Evolutionary conservation across 2,329 filamentous ascomycete genomes (phyloP), one percentile per base, ranked within the genome.

Genomic region (Bisporella sp.): DNA sequence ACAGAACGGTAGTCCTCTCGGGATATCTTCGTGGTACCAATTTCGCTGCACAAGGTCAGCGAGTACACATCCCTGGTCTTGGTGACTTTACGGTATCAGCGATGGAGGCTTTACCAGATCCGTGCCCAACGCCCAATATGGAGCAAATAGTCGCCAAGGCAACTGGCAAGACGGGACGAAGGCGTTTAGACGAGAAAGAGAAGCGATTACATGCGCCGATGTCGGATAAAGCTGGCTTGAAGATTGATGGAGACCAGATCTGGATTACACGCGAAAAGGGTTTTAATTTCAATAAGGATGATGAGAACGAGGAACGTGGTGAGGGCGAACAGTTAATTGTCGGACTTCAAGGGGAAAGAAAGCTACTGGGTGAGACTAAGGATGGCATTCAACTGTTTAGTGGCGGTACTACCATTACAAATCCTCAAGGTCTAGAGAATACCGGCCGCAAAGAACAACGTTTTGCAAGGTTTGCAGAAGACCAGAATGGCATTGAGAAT

Each of bases 121-220:
- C 93, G 30, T 99, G 93, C 66, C 93, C 93, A 1, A 99, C 93
- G 0, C 93, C 93, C 1, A 85, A 82, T 49, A 90, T 95, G 76
- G 87, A 96, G 62, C 88, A 93, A 68, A 89, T 88, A 5, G 72
- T 91, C 40, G 88, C 89, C 39, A 96, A 95, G 65, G 81, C 82
- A 2, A 84, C 84, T 0, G 92, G 92, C 3, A 96, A 95, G 68
- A 84, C 84, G 33, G 85, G 84, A 40, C 77, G 90, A 56, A 82
- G 85, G 62, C 79, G 91, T 50, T 72, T 99, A 11, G 93, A 95
- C 32, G 93, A 99, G 65, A 99, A 97, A 70, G 92, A 99, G 65
- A 96, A 96, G 71, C 82, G 95, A 60, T 73, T 99, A 5, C 95
- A 96, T 68, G 95, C 93, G 3, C 95, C 93, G 33, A 97, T 99